Conservation (phyloP, 1,284 basidiomycete genomes). For the Ganoderma sinense region DNA sequence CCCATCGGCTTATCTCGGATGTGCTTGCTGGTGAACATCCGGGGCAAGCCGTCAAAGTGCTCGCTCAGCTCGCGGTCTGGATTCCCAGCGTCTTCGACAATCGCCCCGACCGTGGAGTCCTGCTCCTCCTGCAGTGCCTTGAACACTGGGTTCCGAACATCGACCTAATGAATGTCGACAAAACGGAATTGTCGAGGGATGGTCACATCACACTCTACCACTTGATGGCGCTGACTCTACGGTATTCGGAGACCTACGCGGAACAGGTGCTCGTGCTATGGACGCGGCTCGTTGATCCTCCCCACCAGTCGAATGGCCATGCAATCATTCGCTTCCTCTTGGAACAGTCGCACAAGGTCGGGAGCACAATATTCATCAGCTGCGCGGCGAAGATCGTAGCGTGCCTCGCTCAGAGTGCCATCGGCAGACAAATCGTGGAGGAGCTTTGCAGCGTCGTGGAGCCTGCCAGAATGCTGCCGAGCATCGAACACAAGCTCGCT, state of each 20-base stretch:
- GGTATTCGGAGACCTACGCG: constrained; percentile 79
- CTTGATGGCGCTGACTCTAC: constrained; percentile 84
- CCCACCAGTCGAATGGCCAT: constrained; percentile 79
- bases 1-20: constrained; percentile 81
- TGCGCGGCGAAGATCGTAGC: constrained; percentile 88
- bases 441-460: constrained; percentile 88
- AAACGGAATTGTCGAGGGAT: constrained; percentile 60
- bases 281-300: constrained; percentile 75
- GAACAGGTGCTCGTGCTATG: constrained; percentile 89
- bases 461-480: constrained; percentile 83
- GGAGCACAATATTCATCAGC: constrained; percentile 79
- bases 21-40: constrained; percentile 86
- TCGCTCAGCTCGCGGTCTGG: constrained; percentile 79
- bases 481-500: constrained; percentile 72
- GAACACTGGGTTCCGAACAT: constrained; percentile 85
- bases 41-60: constrained; percentile 70
- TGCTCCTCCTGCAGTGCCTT: constrained; percentile 75
- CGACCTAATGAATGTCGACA: constrained; percentile 71
- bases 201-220: constrained; percentile 82
- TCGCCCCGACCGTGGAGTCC: constrained; percentile 52
- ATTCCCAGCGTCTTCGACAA: constrained; percentile 73
- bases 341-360: constrained; percentile 88
- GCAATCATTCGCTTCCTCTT: constrained; percentile 87
- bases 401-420: constrained; percentile 82
- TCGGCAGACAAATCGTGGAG: constrained; percentile 80